Base-by-base conservation (phyloP, 768 basidiomycete species). In the Amylocystis lapponica region DNA sequence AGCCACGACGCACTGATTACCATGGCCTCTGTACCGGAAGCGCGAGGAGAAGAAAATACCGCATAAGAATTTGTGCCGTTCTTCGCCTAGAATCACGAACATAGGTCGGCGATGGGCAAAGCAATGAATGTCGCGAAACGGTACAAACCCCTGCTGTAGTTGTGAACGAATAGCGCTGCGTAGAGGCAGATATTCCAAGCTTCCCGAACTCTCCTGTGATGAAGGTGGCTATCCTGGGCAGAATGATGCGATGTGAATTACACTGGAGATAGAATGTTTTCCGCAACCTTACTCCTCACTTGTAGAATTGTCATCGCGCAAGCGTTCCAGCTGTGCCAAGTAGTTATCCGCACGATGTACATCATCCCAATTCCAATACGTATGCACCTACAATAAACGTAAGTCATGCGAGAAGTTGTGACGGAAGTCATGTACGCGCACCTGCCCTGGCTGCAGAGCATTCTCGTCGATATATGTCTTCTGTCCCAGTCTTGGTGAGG, bases 21-120 rank as follows among this genome's bases (percentile, higher is more conserved):
- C 57, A 97, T 86, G 4, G 91, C 86, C 64, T 99, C 95, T 7
- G 81, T 81, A 3, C 93, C 94, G n/a, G 92, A 79, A n/a, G 88
- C 76, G 20, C 96, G 80, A 7, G 95, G 91, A 2, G 94, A 86
- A 10, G 78, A 72, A 35, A 92, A 65, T 25, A 90, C 65, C 13
- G 86, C 88, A 59, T 94, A 97, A 11, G 83, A 78, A 60, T 97
- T 96, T 7, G 72, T 75, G 9, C 93, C 92, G 13, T 66, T 68
- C 12, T 75, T 50, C 5, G 58, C 64, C 84, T 90, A 46, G 10
- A 39, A 5, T n/a, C n/a, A n/a, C n/a, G n/a, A n/a, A n/a, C n/a
- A n/a, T n/a, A n/a, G n/a, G n/a, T n/a, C n/a, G n/a, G 36, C 27
- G 12, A 31, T 25, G 27, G 5, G 5, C n/a, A 19, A 16, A 17